phyloP scores from a whole-genome alignment of 78 protist genomes.

The Speleostelium caveatum region DNA sequence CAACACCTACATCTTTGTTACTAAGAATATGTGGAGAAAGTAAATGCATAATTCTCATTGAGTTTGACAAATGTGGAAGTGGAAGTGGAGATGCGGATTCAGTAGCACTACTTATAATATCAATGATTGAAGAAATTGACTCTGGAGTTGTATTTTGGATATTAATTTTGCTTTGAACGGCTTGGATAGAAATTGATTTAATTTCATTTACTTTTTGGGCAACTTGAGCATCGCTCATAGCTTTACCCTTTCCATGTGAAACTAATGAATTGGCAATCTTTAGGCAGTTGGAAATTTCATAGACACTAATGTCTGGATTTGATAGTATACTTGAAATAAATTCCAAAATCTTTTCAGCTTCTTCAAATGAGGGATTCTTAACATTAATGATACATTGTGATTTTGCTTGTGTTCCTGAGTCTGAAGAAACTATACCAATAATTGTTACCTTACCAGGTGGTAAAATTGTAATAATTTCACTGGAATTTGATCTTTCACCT shows the following conservation, averaged over 20 bases:
- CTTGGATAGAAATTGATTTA: conserved; percentile 12
- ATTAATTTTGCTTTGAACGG: not conserved
- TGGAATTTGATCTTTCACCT: not conserved
- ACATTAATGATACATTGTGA: conserved; percentile 9
- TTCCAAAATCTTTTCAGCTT: conserved; percentile 3
- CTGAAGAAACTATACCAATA: conserved; percentile 28
- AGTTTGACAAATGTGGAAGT: not conserved
- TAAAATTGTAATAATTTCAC: conserved; percentile 1
- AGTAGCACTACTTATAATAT: conserved; percentile 22
- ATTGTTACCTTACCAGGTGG: conserved; percentile 31
- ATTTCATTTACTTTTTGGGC: conserved; percentile 1
- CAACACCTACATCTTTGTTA: not conserved
- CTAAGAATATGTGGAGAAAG: not conserved
- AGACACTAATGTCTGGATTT: not conserved
- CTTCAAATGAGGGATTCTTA: not conserved
- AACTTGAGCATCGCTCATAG: conserved; percentile 8
- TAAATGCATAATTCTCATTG: conserved; percentile 14
- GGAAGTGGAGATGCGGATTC: not conserved
- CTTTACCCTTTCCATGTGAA: conserved; percentile 6
- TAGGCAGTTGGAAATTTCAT: not conserved
- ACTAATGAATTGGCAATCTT: conserved; percentile 31
- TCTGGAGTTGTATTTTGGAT: conserved; percentile 2
- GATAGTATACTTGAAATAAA: conserved; percentile 2
- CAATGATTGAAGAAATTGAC: conserved; percentile 19
- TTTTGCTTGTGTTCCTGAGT: not conserved